Percentiles rank a stretch among this genome's conserved stretches.
These are phyloP conservation scores for Phytophthora pseudosyringae DNA, from an alignment of 352 stramenopile species.

Conservation along the genomic window DNA sequence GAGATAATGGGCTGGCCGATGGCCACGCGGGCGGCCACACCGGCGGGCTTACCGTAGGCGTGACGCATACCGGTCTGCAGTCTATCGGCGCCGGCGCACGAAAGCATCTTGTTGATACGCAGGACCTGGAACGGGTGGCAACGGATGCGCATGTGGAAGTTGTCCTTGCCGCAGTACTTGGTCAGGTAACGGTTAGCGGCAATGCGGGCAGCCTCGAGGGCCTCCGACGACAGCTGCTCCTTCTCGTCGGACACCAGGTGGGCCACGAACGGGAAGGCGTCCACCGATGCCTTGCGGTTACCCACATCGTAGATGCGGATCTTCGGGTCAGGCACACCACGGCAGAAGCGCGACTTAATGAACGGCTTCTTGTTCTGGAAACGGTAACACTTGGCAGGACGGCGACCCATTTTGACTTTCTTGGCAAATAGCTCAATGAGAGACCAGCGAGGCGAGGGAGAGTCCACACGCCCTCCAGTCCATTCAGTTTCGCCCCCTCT, in stretches of 20 bases:
- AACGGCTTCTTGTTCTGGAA: constrained; percentile 99
- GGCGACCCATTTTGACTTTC: constrained; percentile 48
- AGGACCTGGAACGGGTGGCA: constrained; percentile 99
- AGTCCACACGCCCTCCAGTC: constrained; percentile 3
- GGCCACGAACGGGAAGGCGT: constrained; percentile 98
- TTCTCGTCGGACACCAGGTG: constrained; percentile 97
- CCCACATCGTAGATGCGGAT: constrained; percentile 99
- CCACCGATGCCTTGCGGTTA: constrained; percentile 98
- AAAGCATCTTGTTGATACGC: constrained; percentile 99
- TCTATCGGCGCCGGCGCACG: constrained; percentile 99
- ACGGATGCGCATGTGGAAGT: constrained; percentile 99
- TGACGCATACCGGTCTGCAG: constrained; percentile 98
- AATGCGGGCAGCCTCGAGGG: constrained; percentile 98
- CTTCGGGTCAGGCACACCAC: constrained; percentile 97
- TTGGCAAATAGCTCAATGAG: constrained; percentile 49
- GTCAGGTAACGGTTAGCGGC: constrained; percentile 99
- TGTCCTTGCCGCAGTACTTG: constrained; percentile 98
- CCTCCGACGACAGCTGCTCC: constrained; percentile 96
- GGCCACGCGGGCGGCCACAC: constrained; percentile 97
- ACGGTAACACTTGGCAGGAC: constrained; percentile 98
- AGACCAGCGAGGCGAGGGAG: not conserved
- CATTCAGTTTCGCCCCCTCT: constrained; percentile 23
- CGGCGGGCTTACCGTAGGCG: constrained; percentile 99
- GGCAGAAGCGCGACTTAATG: constrained; percentile 99
- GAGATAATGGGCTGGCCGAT: constrained; percentile 99